Evolutionary conservation across 768 basidiomycete species (phyloP), one percentile per base, ranked within the genome.

Genomic region (Botryobasidium botryosum): DNA sequence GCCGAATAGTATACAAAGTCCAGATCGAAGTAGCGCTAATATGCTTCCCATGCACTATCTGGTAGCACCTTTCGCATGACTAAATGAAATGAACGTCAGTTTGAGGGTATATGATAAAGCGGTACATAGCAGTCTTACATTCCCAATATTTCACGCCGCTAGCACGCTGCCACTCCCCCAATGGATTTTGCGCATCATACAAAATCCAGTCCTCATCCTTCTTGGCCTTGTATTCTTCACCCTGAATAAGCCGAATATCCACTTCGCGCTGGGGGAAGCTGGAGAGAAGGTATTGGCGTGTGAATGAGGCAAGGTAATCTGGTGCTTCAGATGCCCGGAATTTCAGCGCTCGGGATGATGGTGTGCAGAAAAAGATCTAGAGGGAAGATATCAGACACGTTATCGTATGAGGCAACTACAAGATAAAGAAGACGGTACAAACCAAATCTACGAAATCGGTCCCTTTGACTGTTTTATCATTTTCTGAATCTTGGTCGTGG

Each of bases 331-430:
- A 60, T 13, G 64, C 54, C 27, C 79, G 73, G 67, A 85, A 79
- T 10, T 67, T 67, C 40, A 83, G 56, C 2, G 74, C 68, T 13
- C 56, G 53, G 5, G 63, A 35, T 7, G 75, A 72, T 21, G 66
- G 61, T 1, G 77, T 79, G 59, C 90, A 92, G 62, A 92, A 79
- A 53, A 88, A 71, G 13, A 87, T 79, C 88, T 90, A 47, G 20
- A 32, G n/a, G n/a, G 5, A 4, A 24, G 37, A 29, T 5, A 18
- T 15, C 6, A 3, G 32, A 6, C 6, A 35, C 17, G 21, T 37
- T 21, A 27, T 5, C 24, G 0, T n/a, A n/a, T n/a, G n/a, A n/a
- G n/a, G n/a, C n/a, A n/a, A n/a, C n/a, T n/a, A n/a, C n/a, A n/a
- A n/a, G n/a, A n/a, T n/a, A n/a, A n/a, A n/a, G n/a, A n/a, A n/a